Percentiles rank a stretch among this genome's conserved stretches.
phyloP scores from a whole-genome alignment of 495 filamentous ascomycete species.

The Amphirosellinia nigrospora region DNA sequence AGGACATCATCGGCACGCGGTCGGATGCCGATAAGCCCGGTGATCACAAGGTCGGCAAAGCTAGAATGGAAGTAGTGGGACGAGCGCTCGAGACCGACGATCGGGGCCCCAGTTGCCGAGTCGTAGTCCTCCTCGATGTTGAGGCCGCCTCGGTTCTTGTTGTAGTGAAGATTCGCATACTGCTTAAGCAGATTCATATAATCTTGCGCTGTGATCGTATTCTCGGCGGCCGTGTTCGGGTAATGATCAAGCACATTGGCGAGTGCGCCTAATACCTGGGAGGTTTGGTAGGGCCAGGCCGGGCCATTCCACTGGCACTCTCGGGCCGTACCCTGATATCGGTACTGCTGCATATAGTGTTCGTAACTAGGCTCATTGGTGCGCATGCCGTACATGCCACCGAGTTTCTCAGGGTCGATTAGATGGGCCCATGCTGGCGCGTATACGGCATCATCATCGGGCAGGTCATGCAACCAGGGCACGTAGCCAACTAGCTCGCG shows the following conservation, averaged over 20 bases:
- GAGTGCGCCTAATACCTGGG: slow-evolving; percentile 37
- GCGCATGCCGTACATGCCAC: slow-evolving; percentile 30
- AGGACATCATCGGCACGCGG: slow-evolving; percentile 38
- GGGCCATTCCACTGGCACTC: slow-evolving; percentile 47
- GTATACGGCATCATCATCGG: slow-evolving; percentile 35
- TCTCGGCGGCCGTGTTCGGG: slow-evolving; percentile 25
- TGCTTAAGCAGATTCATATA: slow-evolving; percentile 37
- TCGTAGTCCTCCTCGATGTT: slow-evolving; percentile 44
- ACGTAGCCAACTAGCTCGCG: slow-evolving; percentile 43
- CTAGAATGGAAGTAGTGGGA: slow-evolving; percentile 46
- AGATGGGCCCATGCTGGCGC: slow-evolving; percentile 33
- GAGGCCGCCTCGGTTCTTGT: slow-evolving; percentile 32
- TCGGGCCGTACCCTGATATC: slow-evolving; percentile 33
- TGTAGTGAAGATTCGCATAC: slow-evolving; percentile 40
- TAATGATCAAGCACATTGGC: slow-evolving; percentile 45
- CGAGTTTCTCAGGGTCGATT: slow-evolving; percentile 11
- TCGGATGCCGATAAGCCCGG: slow-evolving; percentile 40
- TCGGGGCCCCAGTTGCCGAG: slow-evolving; percentile 20
- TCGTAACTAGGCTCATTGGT: slow-evolving; percentile 44
- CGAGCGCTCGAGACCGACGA: slow-evolving; percentile 32
- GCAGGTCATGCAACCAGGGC: slow-evolving; percentile 42
- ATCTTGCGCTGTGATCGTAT: slow-evolving; percentile 24
- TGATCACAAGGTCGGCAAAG: slow-evolving; percentile 38
- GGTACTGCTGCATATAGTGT: slow-evolving; percentile 39
- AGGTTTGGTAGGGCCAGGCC: slow-evolving; percentile 42